Evolutionary conservation across 768 basidiomycete genomes (phyloP).

Genomic region (Imleria badia): DNA sequence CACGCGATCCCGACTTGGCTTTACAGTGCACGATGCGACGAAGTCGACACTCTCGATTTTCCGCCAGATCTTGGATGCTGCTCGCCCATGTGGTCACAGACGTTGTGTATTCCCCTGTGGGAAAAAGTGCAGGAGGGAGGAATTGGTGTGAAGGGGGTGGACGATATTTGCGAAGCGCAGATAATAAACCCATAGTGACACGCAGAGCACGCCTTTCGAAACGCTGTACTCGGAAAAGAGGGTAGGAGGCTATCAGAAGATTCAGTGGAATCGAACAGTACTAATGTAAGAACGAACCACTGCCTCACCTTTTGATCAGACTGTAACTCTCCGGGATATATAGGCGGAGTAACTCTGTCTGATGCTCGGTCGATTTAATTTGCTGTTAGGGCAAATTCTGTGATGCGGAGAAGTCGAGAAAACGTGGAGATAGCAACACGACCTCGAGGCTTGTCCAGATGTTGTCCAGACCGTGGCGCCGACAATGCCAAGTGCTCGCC

Average conservation of each 20-base stretch:
- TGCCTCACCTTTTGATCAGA: neutral
- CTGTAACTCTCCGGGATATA: too few species aligned
- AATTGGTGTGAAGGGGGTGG: neutral
- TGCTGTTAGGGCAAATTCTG: too few species aligned
- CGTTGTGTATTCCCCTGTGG: neutral
- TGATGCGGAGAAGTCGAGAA: too few species aligned
- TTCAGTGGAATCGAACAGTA: neutral
- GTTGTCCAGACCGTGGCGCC: too few species aligned
- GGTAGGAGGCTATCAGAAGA: neutral
- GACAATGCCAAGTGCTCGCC: too few species aligned
- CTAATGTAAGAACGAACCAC: neutral
- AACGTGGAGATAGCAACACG: too few species aligned
- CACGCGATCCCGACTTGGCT: neutral
- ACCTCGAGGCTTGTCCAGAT: too few species aligned
- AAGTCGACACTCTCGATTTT: neutral
- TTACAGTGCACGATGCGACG: conserved; percentile 5
- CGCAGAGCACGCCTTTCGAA: neutral
- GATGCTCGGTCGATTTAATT: too few species aligned
- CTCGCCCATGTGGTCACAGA: neutral
- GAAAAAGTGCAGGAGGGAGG: conserved; percentile 1
- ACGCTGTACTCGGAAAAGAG: too few species aligned
- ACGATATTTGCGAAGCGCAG: neutral
- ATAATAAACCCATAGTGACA: neutral
- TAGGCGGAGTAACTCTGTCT: too few species aligned
- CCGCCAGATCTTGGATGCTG: neutral